Conservation (phyloP, 2,329 filamentous ascomycete species). For the Thermochaetoides dissita region DNA sequence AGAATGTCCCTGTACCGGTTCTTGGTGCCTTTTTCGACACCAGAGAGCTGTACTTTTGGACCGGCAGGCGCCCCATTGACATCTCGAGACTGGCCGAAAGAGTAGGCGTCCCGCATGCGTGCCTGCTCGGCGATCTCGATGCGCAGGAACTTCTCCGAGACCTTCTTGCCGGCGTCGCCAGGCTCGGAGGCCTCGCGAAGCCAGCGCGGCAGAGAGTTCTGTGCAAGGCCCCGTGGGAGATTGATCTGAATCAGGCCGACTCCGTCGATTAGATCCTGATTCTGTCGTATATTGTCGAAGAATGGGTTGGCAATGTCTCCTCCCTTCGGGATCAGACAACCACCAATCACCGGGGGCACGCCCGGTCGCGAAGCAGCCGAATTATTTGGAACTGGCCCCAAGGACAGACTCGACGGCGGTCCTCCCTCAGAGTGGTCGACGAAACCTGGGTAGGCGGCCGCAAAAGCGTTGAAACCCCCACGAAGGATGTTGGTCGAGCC, state of each 20-base stretch:
- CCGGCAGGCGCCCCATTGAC: conserved; percentile 9
- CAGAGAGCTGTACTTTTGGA: conserved; percentile 57
- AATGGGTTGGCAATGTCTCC: conserved; percentile 69
- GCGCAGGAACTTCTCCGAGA: conserved; percentile 68
- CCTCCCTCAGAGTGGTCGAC: conserved; percentile 39
- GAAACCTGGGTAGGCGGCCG: conserved; percentile 48
- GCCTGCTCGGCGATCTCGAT: conserved; percentile 78
- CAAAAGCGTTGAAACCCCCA: conserved; percentile 69
- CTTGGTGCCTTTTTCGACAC: conserved; percentile 86
- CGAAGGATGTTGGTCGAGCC: conserved; percentile 63
- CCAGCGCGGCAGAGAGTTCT: conserved; percentile 57
- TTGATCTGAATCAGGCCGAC: conserved; percentile 65
- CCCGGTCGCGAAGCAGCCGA: conserved; percentile 24
- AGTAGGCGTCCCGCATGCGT: conserved; percentile 74
- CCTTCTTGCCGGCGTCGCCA: conserved; percentile 60
- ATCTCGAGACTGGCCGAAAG: conserved; percentile 30
- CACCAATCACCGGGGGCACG: conserved; percentile 70
- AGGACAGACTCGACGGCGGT: conserved; percentile 34
- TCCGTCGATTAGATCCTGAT: conserved; percentile 86
- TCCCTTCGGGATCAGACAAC: conserved; percentile 64
- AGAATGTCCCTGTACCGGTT: conserved; percentile 98
- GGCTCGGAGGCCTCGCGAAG: conserved; percentile 53
- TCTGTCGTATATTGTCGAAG: conserved; percentile 91
- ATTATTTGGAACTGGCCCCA: conserved; percentile 22
- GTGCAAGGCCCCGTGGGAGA: conserved; percentile 31